Base-by-base conservation (phyloP, 176 grass and related monocot species). In the Poa annua region DNA sequence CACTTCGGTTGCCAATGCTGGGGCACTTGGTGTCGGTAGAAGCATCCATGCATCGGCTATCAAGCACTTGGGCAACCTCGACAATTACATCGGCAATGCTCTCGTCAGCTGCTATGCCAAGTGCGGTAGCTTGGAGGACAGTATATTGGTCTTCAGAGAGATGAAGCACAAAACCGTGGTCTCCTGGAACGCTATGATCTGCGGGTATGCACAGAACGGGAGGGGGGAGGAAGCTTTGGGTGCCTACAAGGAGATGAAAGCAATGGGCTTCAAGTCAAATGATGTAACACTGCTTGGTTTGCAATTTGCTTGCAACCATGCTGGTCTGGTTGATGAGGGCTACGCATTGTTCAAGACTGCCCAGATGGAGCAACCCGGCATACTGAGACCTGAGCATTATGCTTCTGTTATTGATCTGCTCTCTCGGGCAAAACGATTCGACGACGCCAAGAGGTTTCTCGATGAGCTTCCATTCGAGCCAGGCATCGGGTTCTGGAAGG, bases 401-500 rank as follows among this genome's bases (percentile, higher is more conserved):
- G 96, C 92, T 54, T 88, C 88, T 72, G 76, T 94, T 29, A 86
- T 98, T 25, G 92, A 95, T 80, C 72, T 97, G 48, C 80, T 98
- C 17, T 87, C 90, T 49, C 90, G 92, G 4, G 85, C 90, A 14
- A 84, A 88, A 17, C 71, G 90, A 51, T 97, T 91, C 4, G 71
- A 77, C 3, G 79, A 91, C 9, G 95, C 88, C 13, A 88, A 85
- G 88, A 74, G 49, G 66, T 94, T 98, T 89, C 86, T 98, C 55
- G 81, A 89, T 72, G 81, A 92, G 11, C 84, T 98, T 7, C 90
- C 82, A n/a, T 92, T 91, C 44, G 88, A 93, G 65, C 90, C 88
- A 8, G 90, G 92, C 45, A 88, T 98, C 2, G 95, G 92, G 36
- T 94, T 98, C 64, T 98, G 92, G 95, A 94, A 98, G 36, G 85